Percentiles rank a stretch among this genome's conserved stretches.
phyloP scores from a whole-genome alignment of 2,329 filamentous ascomycete species.

The Scolecobasidium constrictum region DNA sequence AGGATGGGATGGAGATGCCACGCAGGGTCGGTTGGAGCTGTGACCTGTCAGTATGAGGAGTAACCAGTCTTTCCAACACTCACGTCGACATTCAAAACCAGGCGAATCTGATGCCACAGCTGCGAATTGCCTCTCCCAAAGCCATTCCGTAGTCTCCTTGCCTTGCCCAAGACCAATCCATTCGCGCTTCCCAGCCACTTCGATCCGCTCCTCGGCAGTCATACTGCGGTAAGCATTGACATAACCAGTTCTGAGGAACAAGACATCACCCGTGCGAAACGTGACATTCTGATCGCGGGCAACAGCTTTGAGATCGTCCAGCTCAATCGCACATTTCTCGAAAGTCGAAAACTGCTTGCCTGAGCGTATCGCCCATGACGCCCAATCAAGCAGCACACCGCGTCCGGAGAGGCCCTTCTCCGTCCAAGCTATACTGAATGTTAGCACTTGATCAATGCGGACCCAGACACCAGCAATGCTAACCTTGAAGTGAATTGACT shows the following conservation, averaged over 20 bases:
- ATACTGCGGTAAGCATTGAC: not conserved
- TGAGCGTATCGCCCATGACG: conserved; percentile 44
- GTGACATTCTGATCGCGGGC: conserved; percentile 32
- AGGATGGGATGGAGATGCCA: not conserved
- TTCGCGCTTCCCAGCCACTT: not conserved
- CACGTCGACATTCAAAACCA: not conserved
- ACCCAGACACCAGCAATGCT: too few species aligned
- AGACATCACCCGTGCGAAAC: conserved; percentile 42
- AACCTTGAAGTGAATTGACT: too few species aligned
- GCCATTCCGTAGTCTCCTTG: not conserved
- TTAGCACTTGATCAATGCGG: too few species aligned
- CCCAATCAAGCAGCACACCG: conserved; percentile 44
- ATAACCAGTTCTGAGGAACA: conserved; percentile 46
- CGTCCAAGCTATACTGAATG: conserved; percentile 20
- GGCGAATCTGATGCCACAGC: not conserved
- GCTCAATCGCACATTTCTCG: conserved; percentile 28
- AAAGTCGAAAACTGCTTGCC: conserved; percentile 41
- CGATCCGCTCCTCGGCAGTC: not conserved
- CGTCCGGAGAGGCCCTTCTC: conserved; percentile 38
- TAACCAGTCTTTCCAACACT: too few species aligned
- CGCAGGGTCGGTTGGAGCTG: too few species aligned
- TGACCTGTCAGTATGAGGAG: too few species aligned
- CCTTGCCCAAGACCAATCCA: not conserved
- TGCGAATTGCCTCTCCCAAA: not conserved
- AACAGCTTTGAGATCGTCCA: conserved; percentile 32